Conservation (phyloP, 257 asterid species). For the Solanum phureja region DNA sequence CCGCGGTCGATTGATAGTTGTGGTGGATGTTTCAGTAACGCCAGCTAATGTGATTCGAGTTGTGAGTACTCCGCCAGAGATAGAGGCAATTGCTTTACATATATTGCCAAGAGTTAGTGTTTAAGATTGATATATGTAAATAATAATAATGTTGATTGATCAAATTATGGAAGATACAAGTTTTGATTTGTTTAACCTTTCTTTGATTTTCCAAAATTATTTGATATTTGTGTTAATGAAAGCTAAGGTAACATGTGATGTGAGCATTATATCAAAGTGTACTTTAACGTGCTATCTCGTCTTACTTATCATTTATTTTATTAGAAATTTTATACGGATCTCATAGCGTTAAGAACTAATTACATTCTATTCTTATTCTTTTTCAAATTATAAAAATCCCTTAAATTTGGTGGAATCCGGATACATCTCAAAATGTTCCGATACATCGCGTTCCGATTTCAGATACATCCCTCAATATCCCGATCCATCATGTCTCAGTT, state of each 20-base stretch:
- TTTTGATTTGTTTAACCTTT: neutral
- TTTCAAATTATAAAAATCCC: rapidly evolving
- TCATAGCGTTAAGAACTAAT: no score
- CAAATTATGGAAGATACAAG: neutral
- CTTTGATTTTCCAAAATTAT: neutral
- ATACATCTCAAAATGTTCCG: no score
- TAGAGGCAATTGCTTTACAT: constrained; percentile 55
- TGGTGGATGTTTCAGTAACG: constrained; percentile 32
- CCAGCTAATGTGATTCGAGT: constrained; percentile 31
- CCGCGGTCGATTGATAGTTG: constrained; percentile 24
- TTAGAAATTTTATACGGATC: no score
- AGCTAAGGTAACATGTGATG: no score
- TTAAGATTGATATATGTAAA: neutral
- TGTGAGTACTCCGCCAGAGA: constrained; percentile 40
- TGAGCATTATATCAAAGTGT: no score
- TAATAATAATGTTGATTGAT: neutral
- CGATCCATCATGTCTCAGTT: no score
- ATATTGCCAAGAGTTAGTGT: constrained; percentile 51
- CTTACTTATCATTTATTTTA: no score
- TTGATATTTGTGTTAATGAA: neutral
- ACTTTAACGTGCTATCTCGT: no score
- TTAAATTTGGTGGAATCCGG: no score
- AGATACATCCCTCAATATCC: no score
- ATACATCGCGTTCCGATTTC: rapidly evolving
- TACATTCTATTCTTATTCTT: rapidly evolving